A percentile compares a stretch with the other conserved stretches of the same genome.
These are phyloP conservation scores for Fragaria vesca DNA, from an alignment of 306 rosid genomes.

Conservation along the genomic window DNA sequence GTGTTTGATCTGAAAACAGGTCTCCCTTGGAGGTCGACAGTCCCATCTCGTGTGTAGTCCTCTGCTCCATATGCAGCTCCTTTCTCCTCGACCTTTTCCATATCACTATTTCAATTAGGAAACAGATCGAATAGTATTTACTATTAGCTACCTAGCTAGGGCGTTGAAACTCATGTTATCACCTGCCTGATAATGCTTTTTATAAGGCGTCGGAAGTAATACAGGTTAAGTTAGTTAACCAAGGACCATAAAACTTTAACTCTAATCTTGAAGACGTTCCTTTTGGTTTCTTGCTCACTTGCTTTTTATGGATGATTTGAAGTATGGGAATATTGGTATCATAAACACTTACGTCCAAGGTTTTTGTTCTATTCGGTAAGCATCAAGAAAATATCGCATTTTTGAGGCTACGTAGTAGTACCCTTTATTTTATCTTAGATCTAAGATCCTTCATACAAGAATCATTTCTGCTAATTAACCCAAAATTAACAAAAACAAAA, in stretches of 20 bases:
- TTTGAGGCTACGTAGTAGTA: background rate
- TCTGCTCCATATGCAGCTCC: slow-evolving; percentile 13
- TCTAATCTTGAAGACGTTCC: background rate
- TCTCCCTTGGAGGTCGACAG: slow-evolving; percentile 31
- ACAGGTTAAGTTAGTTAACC: background rate
- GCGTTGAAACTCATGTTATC: slow-evolving; percentile 4
- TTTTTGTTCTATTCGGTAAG: background rate
- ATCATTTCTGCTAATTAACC: background rate
- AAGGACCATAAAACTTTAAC: background rate
- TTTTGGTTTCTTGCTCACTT: background rate
- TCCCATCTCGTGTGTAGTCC: slow-evolving; percentile 31
- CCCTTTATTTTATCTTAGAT: background rate
- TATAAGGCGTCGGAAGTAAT: background rate
- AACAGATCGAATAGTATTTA: background rate
- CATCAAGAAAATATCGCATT: background rate
- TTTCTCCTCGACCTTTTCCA: slow-evolving; percentile 21
- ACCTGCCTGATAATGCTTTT: background rate
- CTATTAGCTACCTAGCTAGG: background rate
- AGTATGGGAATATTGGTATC: background rate
- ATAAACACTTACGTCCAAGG: background rate
- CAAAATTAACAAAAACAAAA: background rate
- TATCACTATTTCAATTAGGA: background rate
- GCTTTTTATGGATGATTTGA: background rate
- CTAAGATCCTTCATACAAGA: background rate
- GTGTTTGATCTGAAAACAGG: slow-evolving; percentile 34